Conservation (phyloP, 1,284 basidiomycete genomes). For the Apiotrichum mycotoxinovorans region DNA sequence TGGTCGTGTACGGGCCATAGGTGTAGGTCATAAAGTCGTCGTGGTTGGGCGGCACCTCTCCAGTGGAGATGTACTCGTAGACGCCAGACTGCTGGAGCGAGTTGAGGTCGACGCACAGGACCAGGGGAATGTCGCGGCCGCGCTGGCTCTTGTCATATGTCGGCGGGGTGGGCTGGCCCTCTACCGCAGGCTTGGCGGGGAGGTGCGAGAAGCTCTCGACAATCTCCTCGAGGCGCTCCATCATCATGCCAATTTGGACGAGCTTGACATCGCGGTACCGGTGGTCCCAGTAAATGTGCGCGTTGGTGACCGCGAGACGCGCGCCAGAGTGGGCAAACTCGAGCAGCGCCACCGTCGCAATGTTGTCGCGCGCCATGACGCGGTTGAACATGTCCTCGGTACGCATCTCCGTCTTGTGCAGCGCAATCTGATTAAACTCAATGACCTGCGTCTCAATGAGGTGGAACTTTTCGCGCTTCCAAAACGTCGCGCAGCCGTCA, state of each 20-base stretch:
- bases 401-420: slow-evolving; percentile 92
- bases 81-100: slow-evolving; percentile 83
- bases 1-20: slow-evolving; percentile 90
- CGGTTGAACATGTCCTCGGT: slow-evolving; percentile 99
- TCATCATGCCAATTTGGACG: slow-evolving; percentile 85
- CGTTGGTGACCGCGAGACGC: slow-evolving; percentile 83
- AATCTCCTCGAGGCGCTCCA: slow-evolving; percentile 91
- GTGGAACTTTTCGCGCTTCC: slow-evolving; percentile 83
- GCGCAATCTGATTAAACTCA: slow-evolving; percentile 90
- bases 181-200: slow-evolving; percentile 51
- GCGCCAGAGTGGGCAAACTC: slow-evolving; percentile 84
- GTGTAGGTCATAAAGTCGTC: slow-evolving; percentile 88
- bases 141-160: slow-evolving; percentile 37
- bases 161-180: slow-evolving; percentile 32
- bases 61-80: slow-evolving; percentile 82
- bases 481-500: slow-evolving; percentile 97
- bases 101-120: slow-evolving; percentile 95
- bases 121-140: slow-evolving; percentile 73
- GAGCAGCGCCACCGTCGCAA: slow-evolving; percentile 81
- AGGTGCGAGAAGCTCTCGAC: slow-evolving; percentile 78
- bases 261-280: slow-evolving; percentile 94
- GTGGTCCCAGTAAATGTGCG: slow-evolving; percentile 92
- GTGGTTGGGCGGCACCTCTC: slow-evolving; percentile 69
- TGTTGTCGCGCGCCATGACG: slow-evolving; percentile 92
- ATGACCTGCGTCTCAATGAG: slow-evolving; percentile 92